Evolutionary conservation across 108 stramenopile genomes (phyloP).

Genomic region (Nannochloropsis oceanica): DNA sequence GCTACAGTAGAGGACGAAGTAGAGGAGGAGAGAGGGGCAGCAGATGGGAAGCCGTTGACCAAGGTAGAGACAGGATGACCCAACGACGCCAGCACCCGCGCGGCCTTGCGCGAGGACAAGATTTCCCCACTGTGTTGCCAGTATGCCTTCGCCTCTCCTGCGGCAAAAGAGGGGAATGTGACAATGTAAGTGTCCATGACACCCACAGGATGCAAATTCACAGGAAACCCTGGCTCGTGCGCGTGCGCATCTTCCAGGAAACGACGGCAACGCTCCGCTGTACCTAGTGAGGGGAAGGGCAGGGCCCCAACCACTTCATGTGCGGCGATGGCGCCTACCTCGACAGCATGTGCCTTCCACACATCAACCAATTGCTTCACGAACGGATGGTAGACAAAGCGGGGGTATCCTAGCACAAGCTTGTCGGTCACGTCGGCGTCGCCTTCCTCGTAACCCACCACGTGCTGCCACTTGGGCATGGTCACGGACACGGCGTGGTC

Average conservation of each 20-base stretch:
- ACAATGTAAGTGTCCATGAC: slow-evolving; percentile 36
- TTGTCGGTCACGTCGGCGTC: slow-evolving; percentile 39
- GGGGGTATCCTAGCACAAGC: slow-evolving; percentile 53
- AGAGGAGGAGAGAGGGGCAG: neutral
- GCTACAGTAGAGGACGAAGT: neutral
- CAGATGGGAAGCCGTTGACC: neutral
- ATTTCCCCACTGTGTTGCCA: slow-evolving; percentile 61
- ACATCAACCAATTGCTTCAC: slow-evolving; percentile 36
- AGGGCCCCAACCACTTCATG: slow-evolving; percentile 28
- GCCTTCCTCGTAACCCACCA: slow-evolving; percentile 40
- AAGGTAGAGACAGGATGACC: neutral
- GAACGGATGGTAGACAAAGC: slow-evolving; percentile 57
- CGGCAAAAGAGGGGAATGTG: slow-evolving; percentile 46
- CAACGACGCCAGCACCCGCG: neutral
- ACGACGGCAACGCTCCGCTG: slow-evolving; percentile 42
- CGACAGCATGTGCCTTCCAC: neutral
- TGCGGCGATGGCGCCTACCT: neutral
- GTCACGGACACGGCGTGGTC: neutral
- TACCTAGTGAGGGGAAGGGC: slow-evolving; percentile 35
- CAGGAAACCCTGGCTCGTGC: neutral
- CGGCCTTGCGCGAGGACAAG: slow-evolving; percentile 43
- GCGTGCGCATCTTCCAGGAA: slow-evolving; percentile 39
- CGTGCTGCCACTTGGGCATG: neutral
- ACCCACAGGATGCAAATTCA: neutral
- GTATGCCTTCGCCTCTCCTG: slow-evolving; percentile 50